phyloP scores from a whole-genome alignment of 176 grass and related monocot species.

The Sorghum bicolor region DNA sequence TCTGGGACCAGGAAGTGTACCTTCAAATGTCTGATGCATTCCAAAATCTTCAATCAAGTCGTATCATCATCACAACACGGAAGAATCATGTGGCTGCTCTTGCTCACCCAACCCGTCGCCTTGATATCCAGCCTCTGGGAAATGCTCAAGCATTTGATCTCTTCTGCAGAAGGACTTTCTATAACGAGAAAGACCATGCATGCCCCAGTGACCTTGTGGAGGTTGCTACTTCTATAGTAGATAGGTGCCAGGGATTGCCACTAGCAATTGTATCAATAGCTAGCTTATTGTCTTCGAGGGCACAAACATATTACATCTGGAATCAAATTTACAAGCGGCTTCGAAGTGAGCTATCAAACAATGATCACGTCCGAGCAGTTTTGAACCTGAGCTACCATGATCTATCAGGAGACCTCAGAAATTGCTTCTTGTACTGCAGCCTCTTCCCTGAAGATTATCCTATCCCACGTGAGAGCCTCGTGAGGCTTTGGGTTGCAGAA shows the following conservation, averaged over 20 bases:
- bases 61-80: no score
- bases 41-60: no score
- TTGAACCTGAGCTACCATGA: not conserved
- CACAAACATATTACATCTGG: constrained; percentile 27
- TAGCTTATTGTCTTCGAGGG: constrained; percentile 33
- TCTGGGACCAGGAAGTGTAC: no score
- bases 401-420: no score
- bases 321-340: constrained; percentile 36
- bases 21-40: no score
- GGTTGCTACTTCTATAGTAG: constrained; percentile 44
- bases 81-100: no score
- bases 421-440: not conserved
- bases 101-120: no score
- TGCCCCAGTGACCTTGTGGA: constrained; percentile 26
- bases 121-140: no score
- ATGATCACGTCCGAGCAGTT: constrained; percentile 23
- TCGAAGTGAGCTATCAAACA: constrained; percentile 19
- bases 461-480: not conserved
- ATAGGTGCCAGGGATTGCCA: constrained; percentile 40
- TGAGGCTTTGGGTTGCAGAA: no score
- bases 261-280: constrained; percentile 43
- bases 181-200: not conserved
- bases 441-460: constrained; percentile 32
- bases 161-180: no score
- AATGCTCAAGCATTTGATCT: no score